These are phyloP conservation scores for Amanita pallidorosea DNA, from an alignment of 768 basidiomycete genomes.

Conservation along the genomic window DNA sequence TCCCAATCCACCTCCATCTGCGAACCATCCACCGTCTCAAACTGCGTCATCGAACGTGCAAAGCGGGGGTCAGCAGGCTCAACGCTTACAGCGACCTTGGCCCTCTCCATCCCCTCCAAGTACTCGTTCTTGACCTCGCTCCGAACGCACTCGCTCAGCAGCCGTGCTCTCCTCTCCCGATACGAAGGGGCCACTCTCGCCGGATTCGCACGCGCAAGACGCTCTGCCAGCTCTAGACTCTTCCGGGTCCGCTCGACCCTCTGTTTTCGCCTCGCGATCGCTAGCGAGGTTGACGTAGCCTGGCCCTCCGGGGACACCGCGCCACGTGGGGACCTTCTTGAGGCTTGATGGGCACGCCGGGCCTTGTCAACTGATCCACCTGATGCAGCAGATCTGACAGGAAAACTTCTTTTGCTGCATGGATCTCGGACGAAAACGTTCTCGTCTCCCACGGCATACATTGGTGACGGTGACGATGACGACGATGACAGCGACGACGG, in stretches of 20 bases:
- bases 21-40: neutral
- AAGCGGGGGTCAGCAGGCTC: neutral
- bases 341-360: neutral
- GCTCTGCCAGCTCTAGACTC: conserved; percentile 15
- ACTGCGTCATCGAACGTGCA: neutral
- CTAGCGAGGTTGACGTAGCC: neutral
- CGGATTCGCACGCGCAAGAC: conserved; percentile 32
- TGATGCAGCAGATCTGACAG: neutral
- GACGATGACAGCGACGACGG: neutral
- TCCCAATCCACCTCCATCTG: conserved; percentile 25
- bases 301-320: neutral
- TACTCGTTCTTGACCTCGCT: conserved; percentile 4
- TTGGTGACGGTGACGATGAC: no score
- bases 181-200: conserved; percentile 26
- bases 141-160: conserved; percentile 9
- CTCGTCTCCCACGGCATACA: neutral
- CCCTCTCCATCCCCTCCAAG: conserved; percentile 1
- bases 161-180: conserved; percentile 14
- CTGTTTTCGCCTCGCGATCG: neutral
- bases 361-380: neutral
- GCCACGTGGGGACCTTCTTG: neutral
- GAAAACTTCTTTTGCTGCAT: neutral
- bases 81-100: neutral
- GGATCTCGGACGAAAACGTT: neutral
- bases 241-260: neutral